A percentile compares a stretch with the other conserved stretches of the same genome.
Conservation (phyloP, 2,329 filamentous ascomycete genomes). For the Akanthomyces muscarius region DNA sequence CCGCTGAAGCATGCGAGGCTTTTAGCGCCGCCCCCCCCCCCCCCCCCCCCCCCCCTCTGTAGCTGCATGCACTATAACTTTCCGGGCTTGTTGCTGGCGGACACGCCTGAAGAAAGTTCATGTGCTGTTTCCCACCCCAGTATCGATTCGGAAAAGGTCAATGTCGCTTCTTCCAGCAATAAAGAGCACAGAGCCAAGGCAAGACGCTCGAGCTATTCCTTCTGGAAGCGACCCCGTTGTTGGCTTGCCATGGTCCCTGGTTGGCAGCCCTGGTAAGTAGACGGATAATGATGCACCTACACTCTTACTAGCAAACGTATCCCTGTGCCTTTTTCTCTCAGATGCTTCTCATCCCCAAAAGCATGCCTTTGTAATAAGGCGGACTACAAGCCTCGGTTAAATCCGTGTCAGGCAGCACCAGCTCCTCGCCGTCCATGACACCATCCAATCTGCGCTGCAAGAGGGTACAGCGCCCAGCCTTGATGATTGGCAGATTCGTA, state of each 20-base stretch:
- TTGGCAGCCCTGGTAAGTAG: background rate
- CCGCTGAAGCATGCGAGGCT: conserved; percentile 5
- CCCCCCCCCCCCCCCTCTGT: background rate
- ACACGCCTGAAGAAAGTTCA: background rate
- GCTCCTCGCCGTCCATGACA: conserved; percentile 2
- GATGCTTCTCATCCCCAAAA: background rate
- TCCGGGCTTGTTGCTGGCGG: background rate
- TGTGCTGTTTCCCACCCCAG: too few relatives aligned
- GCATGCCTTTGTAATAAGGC: background rate
- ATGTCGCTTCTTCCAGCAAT: too few relatives aligned
- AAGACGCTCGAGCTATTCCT: too few relatives aligned
- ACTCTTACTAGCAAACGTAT: background rate
- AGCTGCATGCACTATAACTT: conserved; percentile 16
- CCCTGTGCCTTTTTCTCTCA: background rate
- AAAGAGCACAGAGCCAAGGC: too few relatives aligned
- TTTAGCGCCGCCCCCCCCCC: background rate
- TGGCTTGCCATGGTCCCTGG: background rate
- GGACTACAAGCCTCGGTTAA: background rate
- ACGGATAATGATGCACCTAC: too few relatives aligned
- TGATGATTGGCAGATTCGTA: too few relatives aligned
- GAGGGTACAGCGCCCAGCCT: too few relatives aligned
- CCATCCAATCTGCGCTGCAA: too few relatives aligned
- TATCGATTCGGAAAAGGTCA: background rate
- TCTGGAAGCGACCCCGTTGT: background rate
- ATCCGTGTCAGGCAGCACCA: background rate